Conservation (phyloP, 768 basidiomycete species). For the Podaxis pistillaris region DNA sequence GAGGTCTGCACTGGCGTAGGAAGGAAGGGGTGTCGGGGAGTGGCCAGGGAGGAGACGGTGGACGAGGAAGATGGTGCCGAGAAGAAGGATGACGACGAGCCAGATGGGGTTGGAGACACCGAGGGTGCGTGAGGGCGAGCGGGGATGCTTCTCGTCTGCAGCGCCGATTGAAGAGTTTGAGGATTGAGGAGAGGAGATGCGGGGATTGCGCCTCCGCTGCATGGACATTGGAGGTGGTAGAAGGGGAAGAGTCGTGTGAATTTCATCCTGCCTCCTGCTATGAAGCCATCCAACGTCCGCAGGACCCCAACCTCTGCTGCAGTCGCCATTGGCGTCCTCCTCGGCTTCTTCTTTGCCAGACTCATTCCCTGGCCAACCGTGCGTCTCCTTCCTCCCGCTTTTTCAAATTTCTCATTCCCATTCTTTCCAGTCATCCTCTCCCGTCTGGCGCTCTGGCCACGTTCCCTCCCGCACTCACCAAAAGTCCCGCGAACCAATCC, state of each 20-base stretch:
- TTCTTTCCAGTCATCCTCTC: slow-evolving; percentile 29
- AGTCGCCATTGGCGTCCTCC: slow-evolving; percentile 57
- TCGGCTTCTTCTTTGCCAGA: slow-evolving; percentile 58
- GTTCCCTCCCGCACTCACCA: slow-evolving; percentile 49
- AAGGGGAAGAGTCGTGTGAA: slow-evolving; percentile 19
- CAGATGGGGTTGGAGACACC: slow-evolving; percentile 71
- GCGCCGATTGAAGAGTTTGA: slow-evolving; percentile 43
- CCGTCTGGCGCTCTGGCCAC: slow-evolving; percentile 55
- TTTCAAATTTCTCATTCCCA: slow-evolving; percentile 4
- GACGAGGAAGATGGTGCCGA: slow-evolving; percentile 54
- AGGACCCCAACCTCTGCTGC: slow-evolving; percentile 55
- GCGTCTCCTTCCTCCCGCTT: slow-evolving; percentile 12
- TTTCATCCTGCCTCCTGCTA: neutral
- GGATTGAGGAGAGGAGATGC: slow-evolving; percentile 47
- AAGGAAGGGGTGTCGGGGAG: slow-evolving; percentile 18
- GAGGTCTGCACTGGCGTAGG: slow-evolving; percentile 47
- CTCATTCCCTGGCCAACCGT: slow-evolving; percentile 46
- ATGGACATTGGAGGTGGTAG: slow-evolving; percentile 58
- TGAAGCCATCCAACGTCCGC: slow-evolving; percentile 25
- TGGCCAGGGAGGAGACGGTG: slow-evolving; percentile 45
- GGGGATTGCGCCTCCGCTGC: slow-evolving; percentile 46
- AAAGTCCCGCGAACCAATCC: slow-evolving; percentile 60
- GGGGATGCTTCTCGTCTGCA: slow-evolving; percentile 50
- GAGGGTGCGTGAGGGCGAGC: slow-evolving; percentile 54
- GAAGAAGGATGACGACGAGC: slow-evolving; percentile 53